Evolutionary conservation across 164 flowering plant species (phyloP), one percentile per base, ranked within the genome.

Genomic region (Tetrastigma voinierianum): DNA sequence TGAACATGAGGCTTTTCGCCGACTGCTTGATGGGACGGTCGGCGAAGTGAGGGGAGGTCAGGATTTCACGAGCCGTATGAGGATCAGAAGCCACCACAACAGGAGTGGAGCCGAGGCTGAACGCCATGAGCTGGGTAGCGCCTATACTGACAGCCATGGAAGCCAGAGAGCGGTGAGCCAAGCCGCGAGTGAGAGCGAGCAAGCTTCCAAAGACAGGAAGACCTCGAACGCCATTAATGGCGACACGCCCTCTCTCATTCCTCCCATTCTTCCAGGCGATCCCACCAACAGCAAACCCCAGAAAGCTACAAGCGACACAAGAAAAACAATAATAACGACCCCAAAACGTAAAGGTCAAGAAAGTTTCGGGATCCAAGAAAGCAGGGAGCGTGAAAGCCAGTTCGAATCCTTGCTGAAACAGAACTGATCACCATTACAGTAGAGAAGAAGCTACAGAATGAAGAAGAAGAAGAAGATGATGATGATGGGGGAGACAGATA

Each of bases 1-100:
- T 60, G 71, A 91, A 91, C 86, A 89, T 80, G 55, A 91, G 86
- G 58, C 64, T 57, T 63, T 70, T 66, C 25, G 95, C 97, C 1
- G 97, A 89, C 59, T 86, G 79, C 57, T 91, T 89, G 10, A 89
- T 17, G 0, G 97, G 97, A 9, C 97, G 90, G 64, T 87, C 85
- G 0, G 90, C 91, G 51, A 91, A 91, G 61, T 75, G 52, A 1
- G 91, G 74, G 0, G 86, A 81, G 15, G 78, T 82, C 13, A 91
- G 65, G 52, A 91, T 86, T 62, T 91, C 97, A 0, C 71, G 58
- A 1, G 97, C 95, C 0, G 65, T 80, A 16, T 70, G 51, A 0
- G 91, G 89, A 7, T 89, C 83, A 2, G 83, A 82, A 9, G 95
- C 62, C 1, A 91, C 85, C 0, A 91, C 90, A 0, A 69, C 75